Base-by-base conservation (phyloP, 1,284 basidiomycete species). In the Sanghuangporus sanghuang region DNA sequence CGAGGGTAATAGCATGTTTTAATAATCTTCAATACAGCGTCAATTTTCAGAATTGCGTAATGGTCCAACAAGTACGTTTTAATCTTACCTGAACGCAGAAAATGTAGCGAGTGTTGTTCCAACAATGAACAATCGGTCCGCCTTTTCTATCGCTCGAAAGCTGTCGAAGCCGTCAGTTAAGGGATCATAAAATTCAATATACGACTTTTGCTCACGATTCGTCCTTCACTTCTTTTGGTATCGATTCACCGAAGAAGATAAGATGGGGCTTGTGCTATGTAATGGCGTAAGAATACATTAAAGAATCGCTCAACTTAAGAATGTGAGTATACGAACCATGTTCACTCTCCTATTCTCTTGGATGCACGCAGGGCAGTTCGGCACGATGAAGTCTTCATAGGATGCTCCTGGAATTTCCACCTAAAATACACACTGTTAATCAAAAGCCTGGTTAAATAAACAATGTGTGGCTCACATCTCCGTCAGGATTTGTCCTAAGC, bases 101-200 rank as follows among this genome's bases (percentile, higher is more conserved):
- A 92, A 96, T 0, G 95, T 97, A 1, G 95, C 94, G 12, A 97
- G 82, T 0, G 92, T 94, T 0, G 93, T 95, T 38, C 95, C 95
- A 44, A 96, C 76, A 52, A 96, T 77, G 59, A 97, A 83, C 1
- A 97, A 74, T 56, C 85, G 80, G 59, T 90, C 87, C 6, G 85
- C 79, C 2, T 75, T 69, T 65, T 88, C 83, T 16, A 96, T 73
- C 53, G 87, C 79, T 12, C 72, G 70, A 69, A 85, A 87, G 32
- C 92, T 92, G 65, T 27, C 5, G n/a, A 11, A 49, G 11, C 6
- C 12, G 14, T 35, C 7, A 36, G 42, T 2, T 3, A 14, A 44
- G n/a, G 6, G 2, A 5, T 14, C 50, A n/a, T 14, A 7, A 44
- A 5, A 49, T n/a, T 18, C 16, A 12, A 5, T 16, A 7, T n/a